Percentiles rank a stretch among this genome's conserved stretches.
phyloP scores from a whole-genome alignment of 805 yeast species.

The Lipomyces yamanashiensis region DNA sequence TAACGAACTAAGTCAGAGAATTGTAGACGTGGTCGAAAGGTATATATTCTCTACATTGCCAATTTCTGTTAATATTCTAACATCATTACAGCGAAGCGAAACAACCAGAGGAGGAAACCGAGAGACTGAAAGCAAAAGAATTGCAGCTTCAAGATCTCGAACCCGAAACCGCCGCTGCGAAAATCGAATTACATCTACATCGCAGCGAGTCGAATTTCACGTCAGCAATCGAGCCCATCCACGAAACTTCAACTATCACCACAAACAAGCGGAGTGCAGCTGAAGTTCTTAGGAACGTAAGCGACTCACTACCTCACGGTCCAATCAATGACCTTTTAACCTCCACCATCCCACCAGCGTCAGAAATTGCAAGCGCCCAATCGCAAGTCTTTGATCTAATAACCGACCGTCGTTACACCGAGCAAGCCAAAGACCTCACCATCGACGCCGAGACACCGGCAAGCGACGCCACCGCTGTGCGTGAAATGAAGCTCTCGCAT shows the following conservation, averaged over 20 bases:
- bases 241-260: neutral
- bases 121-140: slow-evolving; percentile 21
- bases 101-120: slow-evolving; percentile 40
- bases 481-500: slow-evolving; percentile 63
- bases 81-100: slow-evolving; percentile 29
- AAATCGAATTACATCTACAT: slow-evolving; percentile 35
- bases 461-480: slow-evolving; percentile 46
- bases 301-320: slow-evolving; percentile 10
- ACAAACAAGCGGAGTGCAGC: neutral
- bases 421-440: slow-evolving; percentile 25
- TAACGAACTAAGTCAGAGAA: slow-evolving; percentile 83
- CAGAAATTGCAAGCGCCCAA: slow-evolving; percentile 21
- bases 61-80: slow-evolving; percentile 44
- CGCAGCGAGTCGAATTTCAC: neutral
- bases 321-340: slow-evolving; percentile 13
- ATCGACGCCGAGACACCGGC: slow-evolving; percentile 41
- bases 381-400: slow-evolving; percentile 27
- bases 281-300: neutral
- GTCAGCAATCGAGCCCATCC: neutral
- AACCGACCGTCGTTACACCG: slow-evolving; percentile 30
- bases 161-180: slow-evolving; percentile 8
- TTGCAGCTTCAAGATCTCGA: slow-evolving; percentile 31
- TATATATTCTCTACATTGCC: neutral
- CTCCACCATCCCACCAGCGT: slow-evolving; percentile 8
- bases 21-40: slow-evolving; percentile 53